These are phyloP conservation scores for Coniochaeta hoffmannii DNA, from an alignment of 2,329 filamentous ascomycete genomes.

Conservation along the genomic window DNA sequence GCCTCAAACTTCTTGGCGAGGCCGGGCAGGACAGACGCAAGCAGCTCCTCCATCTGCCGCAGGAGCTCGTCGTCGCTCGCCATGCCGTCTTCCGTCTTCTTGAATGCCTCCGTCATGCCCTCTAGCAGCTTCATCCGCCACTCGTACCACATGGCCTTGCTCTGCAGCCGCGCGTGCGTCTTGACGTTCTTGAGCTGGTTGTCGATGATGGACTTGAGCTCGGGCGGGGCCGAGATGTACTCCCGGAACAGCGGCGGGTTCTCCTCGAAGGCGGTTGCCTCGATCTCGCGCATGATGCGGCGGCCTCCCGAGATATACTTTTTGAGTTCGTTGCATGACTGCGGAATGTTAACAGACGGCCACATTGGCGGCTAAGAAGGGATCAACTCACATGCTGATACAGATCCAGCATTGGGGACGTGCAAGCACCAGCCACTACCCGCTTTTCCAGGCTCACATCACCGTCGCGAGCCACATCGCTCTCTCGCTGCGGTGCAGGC, in stretches of 20 bases:
- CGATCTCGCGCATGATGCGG: slow-evolving; percentile 83
- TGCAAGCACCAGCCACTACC: slow-evolving; percentile 84
- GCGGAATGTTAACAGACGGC: not conserved
- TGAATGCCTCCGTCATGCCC: slow-evolving; percentile 72
- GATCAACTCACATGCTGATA: slow-evolving; percentile 74
- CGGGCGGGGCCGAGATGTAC: slow-evolving; percentile 77
- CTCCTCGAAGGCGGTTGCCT: slow-evolving; percentile 78
- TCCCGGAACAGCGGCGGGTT: slow-evolving; percentile 89
- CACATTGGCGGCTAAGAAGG: not conserved
- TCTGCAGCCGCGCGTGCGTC: slow-evolving; percentile 79
- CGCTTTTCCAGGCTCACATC: slow-evolving; percentile 63
- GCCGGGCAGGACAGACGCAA: slow-evolving; percentile 60
- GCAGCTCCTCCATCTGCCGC: slow-evolving; percentile 57
- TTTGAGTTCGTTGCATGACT: slow-evolving; percentile 86
- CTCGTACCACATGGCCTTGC: slow-evolving; percentile 96
- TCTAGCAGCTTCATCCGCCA: slow-evolving; percentile 87
- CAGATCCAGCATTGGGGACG: slow-evolving; percentile 84
- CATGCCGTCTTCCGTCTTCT: slow-evolving; percentile 71
- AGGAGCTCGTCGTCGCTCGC: slow-evolving; percentile 62
- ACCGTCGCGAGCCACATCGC: slow-evolving; percentile 25
- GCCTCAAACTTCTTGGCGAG: slow-evolving; percentile 53
- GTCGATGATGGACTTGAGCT: slow-evolving; percentile 83
- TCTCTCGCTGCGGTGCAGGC: slow-evolving; percentile 39
- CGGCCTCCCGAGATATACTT: slow-evolving; percentile 93
- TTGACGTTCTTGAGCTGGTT: slow-evolving; percentile 98